These are phyloP conservation scores for Oryza brachyantha DNA, from an alignment of 176 grass and related monocot species.

Conservation along the genomic window DNA sequence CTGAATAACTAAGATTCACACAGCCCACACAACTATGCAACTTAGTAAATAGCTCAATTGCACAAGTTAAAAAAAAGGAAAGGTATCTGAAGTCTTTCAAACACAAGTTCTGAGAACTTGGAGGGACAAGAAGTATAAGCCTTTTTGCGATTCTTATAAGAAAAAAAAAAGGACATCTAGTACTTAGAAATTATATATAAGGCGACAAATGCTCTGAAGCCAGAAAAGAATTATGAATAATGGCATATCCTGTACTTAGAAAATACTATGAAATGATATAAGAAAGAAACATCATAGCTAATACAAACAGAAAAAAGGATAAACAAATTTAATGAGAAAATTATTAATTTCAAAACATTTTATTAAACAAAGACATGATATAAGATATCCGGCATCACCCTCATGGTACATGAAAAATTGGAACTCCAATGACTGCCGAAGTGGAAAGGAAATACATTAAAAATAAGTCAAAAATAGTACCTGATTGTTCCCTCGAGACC, in stretches of 20 bases:
- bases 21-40: background rate
- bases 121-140: background rate
- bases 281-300: background rate
- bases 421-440: background rate
- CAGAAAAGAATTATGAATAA: background rate
- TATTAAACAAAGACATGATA: background rate
- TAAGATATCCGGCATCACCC: background rate
- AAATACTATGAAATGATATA: background rate
- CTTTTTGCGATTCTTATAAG: background rate
- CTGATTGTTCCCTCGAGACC: constrained; percentile 87
- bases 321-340: background rate
- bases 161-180: background rate
- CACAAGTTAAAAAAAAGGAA: background rate
- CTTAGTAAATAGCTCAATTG: background rate
- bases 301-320: background rate
- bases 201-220: background rate
- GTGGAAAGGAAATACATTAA: background rate
- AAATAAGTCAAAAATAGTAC: constrained; percentile 20
- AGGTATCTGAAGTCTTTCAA: background rate
- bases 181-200: background rate
- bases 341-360: background rate
- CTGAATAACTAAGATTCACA: no score
- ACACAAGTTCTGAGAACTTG: background rate
- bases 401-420: background rate
- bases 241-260: background rate